Base-by-base conservation (phyloP, 2,329 filamentous ascomycete genomes). In the Scedosporium minutisporum region DNA sequence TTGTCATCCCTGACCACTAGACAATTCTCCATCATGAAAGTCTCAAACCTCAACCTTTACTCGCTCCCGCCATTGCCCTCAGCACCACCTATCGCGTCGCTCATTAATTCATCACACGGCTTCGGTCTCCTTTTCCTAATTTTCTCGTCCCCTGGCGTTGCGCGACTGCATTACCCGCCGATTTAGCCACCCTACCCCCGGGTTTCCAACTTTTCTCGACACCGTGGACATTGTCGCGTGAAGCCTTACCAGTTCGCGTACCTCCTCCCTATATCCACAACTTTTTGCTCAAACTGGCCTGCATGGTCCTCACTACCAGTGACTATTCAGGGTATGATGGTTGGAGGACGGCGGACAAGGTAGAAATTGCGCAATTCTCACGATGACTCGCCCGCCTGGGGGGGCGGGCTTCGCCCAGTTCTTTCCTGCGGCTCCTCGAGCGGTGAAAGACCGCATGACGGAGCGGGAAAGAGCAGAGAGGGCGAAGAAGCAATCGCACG, bases 361-460 rank as follows among this genome's bases (percentile, higher is more conserved):
- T 80, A 79, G 76, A 78, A 77, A 75, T 75, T 75, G 74, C 75
- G 72, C 18, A 61, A 44, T 70, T 69, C 69, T 76, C 81, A 87
- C 79, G 78, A 90, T 90, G 88, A 90, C 90, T 86, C 90, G 89
- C 80, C 85, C 87, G 74, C 82, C 87, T 71, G 81, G 83, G 65
- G 80, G 81, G 76, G 87, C 88, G 80, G 87, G 87, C 78, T 93
- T 92, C 82, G 89, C 88, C 78, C 87, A 92, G 78, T 95, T 91
- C 82, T 93, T 92, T 76, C 89, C 89, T 69, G 86, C 88, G 73
- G 90, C 89, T 72, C 89, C 90, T 68, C 84, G 85, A 69, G 86
- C 85, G 64, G 80, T 81, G 63, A 79, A 79, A 74, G 80, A 84
- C 72, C 80, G 80, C 70, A 80, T 82, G 67, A 81, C 80, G 72